A percentile compares a stretch with the other conserved stretches of the same genome.
These are phyloP conservation scores for Pholiota conissans DNA, from an alignment of 768 basidiomycete species.

Conservation along the genomic window DNA sequence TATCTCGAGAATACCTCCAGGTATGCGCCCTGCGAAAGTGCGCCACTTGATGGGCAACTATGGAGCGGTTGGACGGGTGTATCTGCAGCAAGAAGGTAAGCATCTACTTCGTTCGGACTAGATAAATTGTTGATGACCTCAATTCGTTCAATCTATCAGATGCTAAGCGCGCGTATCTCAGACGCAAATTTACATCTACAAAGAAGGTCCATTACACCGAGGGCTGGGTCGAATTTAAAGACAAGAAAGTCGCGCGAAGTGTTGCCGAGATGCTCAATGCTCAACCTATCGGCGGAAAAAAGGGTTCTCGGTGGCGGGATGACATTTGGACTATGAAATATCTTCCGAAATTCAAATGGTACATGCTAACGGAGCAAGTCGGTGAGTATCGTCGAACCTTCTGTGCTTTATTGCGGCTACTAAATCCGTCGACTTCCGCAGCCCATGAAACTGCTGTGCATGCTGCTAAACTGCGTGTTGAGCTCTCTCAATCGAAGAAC, in stretches of 20 bases:
- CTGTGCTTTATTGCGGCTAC: background rate
- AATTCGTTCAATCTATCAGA: slow-evolving; percentile 41
- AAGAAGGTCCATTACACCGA: slow-evolving; percentile 90
- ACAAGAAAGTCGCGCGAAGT: slow-evolving; percentile 87
- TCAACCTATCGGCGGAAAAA: slow-evolving; percentile 92
- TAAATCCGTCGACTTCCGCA: slow-evolving; percentile 27
- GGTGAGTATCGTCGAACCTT: slow-evolving; percentile 55
- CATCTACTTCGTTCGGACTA: background rate
- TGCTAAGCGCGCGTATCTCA: slow-evolving; percentile 82
- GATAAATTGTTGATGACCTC: slow-evolving; percentile 1
- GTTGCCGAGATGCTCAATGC: slow-evolving; percentile 97
- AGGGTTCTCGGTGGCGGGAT: slow-evolving; percentile 87
- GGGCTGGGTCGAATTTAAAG: slow-evolving; percentile 98
- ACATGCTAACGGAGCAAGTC: slow-evolving; percentile 97
- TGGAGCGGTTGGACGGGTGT: slow-evolving; percentile 90
- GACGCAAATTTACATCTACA: slow-evolving; percentile 78
- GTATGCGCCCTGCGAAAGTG: slow-evolving; percentile 96
- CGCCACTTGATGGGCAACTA: slow-evolving; percentile 89
- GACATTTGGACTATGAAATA: slow-evolving; percentile 99
- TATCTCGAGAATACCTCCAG: slow-evolving; percentile 94
- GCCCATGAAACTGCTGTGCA: slow-evolving; percentile 93
- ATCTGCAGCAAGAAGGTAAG: slow-evolving; percentile 89
- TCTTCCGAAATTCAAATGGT: slow-evolving; percentile 96
- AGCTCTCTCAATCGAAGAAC: slow-evolving; percentile 80
- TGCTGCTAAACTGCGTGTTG: slow-evolving; percentile 85